Conservation (phyloP, 495 filamentous ascomycete species). For the Durotheca rogersii region DNA sequence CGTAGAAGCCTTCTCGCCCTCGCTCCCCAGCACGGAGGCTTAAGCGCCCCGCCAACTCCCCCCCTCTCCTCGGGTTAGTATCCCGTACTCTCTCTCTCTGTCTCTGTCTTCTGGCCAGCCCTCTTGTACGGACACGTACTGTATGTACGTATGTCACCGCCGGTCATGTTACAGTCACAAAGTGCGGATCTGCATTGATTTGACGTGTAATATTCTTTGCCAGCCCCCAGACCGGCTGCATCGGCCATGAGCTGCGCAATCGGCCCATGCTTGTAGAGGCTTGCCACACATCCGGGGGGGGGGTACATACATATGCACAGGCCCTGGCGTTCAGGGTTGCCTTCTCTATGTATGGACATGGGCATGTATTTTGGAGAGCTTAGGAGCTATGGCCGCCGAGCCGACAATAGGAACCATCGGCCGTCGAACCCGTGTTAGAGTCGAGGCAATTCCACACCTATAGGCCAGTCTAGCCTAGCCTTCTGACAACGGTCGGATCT, state of each 20-base stretch:
- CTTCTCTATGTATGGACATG: constrained; percentile 8
- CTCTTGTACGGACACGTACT: no score
- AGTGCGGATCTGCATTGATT: constrained; percentile 9
- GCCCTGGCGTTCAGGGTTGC: constrained; percentile 13
- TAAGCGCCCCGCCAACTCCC: neutral
- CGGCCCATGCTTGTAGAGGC: neutral
- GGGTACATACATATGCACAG: no score
- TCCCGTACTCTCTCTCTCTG: neutral
- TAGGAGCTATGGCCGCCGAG: constrained; percentile 10
- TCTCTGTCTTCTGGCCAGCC: no score
- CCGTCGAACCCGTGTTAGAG: constrained; percentile 26
- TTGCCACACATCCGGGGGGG: neutral
- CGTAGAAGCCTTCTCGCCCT: constrained; percentile 9
- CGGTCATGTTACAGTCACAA: constrained; percentile 17
- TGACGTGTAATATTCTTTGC: constrained; percentile 5
- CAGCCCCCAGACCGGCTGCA: neutral
- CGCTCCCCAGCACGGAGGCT: constrained; percentile 18
- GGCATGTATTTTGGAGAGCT: neutral
- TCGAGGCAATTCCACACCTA: constrained; percentile 28
- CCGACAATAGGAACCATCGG: constrained; percentile 14
- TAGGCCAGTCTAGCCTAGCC: constrained; percentile 16
- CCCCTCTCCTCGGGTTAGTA: constrained; percentile 5
- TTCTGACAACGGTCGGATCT: constrained; percentile 24
- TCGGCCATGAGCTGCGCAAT: neutral
- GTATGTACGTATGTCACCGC: constrained; percentile 10